Evolutionary conservation across 371 early-diverging fungal genomes (phyloP), one percentile per base, ranked within the genome.

Genomic region (Aphelidium insulamus): DNA sequence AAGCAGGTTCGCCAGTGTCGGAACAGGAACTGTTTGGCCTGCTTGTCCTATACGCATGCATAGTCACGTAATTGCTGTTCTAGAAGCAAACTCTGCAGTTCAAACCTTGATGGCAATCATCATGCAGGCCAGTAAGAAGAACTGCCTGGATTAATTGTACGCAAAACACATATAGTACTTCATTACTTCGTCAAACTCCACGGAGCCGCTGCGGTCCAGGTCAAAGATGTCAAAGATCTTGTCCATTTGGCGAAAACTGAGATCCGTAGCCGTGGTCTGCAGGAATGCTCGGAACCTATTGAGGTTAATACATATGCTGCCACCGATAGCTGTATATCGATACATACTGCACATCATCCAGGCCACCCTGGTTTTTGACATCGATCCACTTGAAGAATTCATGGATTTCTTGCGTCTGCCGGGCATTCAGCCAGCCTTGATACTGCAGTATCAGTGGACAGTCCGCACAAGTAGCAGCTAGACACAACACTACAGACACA

Each of bases 1-100:
- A 58, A 58, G 28, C 59, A 58, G 0, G 59, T 58, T 25, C 51
- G 30, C 59, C 59, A 58, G 35, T 58, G 52, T 20, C 52, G 48
- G 34, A 47, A 58, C 45, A 58, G 45, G 27, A 58, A 58, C 18
- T 44, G 41, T 32, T 58, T 57, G 23, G 44, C 54, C 39, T 46
- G 38, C 17, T 37, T 34, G 39, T 58, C 50, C 45, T 56, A 29
- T 6, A 26, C 14, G 36, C 9, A 15, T 8, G 23, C 7, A 23
- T 20, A n/a, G n/a, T 30, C 10, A 15, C 8, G 8, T n/a, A 14
- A 17, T 8, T 6, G 30, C n/a, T n/a, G n/a, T n/a, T n/a, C n/a
- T n/a, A n/a, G n/a, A n/a, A n/a, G n/a, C n/a, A n/a, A n/a, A n/a
- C n/a, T n/a, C n/a, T n/a, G n/a, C n/a, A n/a, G n/a, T n/a, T n/a